Evolutionary conservation across 2,329 filamentous ascomycete genomes (phyloP).

Genomic region (Kalaharituber pfeilii): DNA sequence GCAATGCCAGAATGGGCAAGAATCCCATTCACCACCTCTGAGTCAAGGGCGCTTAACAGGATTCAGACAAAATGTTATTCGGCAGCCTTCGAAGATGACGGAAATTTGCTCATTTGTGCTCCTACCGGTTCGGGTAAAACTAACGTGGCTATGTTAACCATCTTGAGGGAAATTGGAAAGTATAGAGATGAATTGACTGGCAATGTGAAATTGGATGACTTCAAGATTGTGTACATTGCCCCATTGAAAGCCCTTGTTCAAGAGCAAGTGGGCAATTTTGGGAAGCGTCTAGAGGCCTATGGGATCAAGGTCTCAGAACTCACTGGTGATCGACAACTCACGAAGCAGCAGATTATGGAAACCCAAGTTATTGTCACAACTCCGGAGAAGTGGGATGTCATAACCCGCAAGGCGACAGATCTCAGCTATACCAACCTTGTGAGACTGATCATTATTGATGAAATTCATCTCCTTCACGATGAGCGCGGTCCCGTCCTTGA

Average conservation of each 20-base stretch:
- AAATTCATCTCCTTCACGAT: conserved; percentile 94
- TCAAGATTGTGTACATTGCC: conserved; percentile 97
- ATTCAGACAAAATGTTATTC: conserved; percentile 91
- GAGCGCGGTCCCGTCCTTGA: conserved; percentile 92
- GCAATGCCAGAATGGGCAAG: conserved; percentile 88
- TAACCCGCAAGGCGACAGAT: conserved; percentile 93
- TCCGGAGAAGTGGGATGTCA: conserved; percentile 98
- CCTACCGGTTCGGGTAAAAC: conserved; percentile 97
- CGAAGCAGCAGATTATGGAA: conserved; percentile 94
- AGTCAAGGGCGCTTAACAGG: conserved; percentile 73
- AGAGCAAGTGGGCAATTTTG: conserved; percentile 96
- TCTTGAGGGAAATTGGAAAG: conserved; percentile 91
- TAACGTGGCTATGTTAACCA: conserved; percentile 94
- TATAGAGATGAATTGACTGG: conserved; percentile 75
- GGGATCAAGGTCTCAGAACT: conserved; percentile 89
- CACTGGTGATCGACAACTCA: conserved; percentile 93
- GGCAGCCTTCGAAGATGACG: conserved; percentile 79
- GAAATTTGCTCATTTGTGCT: conserved; percentile 94
- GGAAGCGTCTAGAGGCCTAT: conserved; percentile 73
- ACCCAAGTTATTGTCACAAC: conserved; percentile 98
- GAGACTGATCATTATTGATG: conserved; percentile 86
- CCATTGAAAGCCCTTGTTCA: conserved; percentile 90
- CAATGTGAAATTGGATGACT: conserved; percentile 87
- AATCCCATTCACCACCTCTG: conserved; percentile 52
- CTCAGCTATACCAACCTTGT: conserved; percentile 96